Base-by-base conservation (phyloP, 768 basidiomycete genomes). In the Auricularia sp. region DNA sequence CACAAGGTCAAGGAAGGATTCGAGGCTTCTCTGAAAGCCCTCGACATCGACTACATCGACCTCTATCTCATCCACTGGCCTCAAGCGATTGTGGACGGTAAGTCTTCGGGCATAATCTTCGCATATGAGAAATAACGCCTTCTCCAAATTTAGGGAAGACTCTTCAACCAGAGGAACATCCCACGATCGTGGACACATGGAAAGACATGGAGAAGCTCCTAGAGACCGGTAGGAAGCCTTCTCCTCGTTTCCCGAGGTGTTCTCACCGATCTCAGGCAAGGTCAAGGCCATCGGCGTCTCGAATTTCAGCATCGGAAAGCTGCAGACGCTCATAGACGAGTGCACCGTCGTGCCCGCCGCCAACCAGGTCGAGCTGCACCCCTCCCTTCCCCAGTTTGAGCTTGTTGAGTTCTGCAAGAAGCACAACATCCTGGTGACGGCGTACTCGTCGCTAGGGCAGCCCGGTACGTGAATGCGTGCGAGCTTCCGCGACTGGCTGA, bases 271-370 rank as follows among this genome's bases (percentile, higher is more conserved):
- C 72, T 84, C 85, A 21, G 82, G 87, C 44, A 91, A 92, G 74
- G 77, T 90, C 70, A 86, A 82, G 69, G 88, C 89, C 1, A 93
- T 94, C 69, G 92, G 92, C 68, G 85, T 89, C 59, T 86, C 85
- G 63, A 93, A 92, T 80, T 84, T 87, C 72, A 86, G 84, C 7
- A 78, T 86, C 58, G 74, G 82, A 47, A 88, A 79, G 75, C 74
- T 93, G 47, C 79, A 86, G 66, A 77, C 83, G 51, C 78, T 92
- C 24, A 77, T 89, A 51, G 80, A 79, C 67, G 77, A 80, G 45
- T 79, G 83, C 63, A 75, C 71, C 44, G 78, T 87, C 51, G 75
- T 87, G 18, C 90, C 90, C 16, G 89, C 88, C 0, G 85, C 86
- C 35, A 92, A 92, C 77, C 92, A 94, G 76, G 81, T 93, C 65